Conservation (phyloP, 2,329 filamentous ascomycete species). For the Ascochyta pisi region DNA sequence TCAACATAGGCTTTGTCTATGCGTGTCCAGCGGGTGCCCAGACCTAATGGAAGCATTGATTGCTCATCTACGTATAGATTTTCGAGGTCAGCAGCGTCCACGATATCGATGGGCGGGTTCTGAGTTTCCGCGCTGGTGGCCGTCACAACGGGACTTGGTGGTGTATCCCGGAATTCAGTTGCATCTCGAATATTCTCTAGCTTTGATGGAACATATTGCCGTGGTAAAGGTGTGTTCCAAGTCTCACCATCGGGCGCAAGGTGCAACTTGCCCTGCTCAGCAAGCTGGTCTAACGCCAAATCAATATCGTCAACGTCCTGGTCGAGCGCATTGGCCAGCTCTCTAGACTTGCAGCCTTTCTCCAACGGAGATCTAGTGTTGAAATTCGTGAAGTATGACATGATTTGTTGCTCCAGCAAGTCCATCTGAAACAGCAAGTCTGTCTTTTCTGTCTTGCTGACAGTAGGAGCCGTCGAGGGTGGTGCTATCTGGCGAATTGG, state of each 20-base stretch:
- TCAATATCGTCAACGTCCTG: constrained; percentile 4
- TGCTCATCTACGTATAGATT: constrained; percentile 9
- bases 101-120: neutral
- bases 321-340: neutral
- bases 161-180: constrained; percentile 7
- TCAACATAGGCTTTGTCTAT: constrained; percentile 30
- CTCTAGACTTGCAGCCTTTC: neutral
- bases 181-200: constrained; percentile 1
- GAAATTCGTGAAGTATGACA: constrained; percentile 1
- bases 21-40: constrained; percentile 24
- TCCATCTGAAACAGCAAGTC: constrained; percentile 12
- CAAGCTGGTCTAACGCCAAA: constrained; percentile 7
- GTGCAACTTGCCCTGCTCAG: constrained; percentile 7
- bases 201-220: neutral
- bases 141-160: constrained; percentile 7
- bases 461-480: neutral
- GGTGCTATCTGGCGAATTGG: neutral
- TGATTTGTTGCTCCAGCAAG: constrained; percentile 3
- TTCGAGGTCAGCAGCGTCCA: neutral
- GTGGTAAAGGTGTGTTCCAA: constrained; percentile 8
- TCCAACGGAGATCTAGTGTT: neutral
- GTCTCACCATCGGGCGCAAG: constrained; percentile 5
- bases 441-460: neutral
- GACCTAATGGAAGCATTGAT: constrained; percentile 14
- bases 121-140: neutral